Base-by-base conservation (phyloP, 2,329 filamentous ascomycete genomes). In the Fusarium sp. region DNA sequence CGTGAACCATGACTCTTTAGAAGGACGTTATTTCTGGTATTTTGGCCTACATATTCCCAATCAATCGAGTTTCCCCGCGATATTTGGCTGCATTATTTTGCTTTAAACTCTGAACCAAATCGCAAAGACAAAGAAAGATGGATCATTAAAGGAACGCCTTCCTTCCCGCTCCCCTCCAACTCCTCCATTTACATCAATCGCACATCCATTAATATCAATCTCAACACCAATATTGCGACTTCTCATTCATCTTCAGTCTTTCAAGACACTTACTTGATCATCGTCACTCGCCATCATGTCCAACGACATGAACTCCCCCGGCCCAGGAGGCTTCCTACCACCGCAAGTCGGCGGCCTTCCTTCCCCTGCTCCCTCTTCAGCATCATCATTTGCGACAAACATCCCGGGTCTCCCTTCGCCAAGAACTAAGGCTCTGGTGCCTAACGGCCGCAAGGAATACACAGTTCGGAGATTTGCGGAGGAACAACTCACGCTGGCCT, bases 371-470 rank as follows among this genome's bases (percentile, higher is more conserved):
- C 89, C 88, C 5, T 89, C 86, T 66, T 83, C 82, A 13, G 78
- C 76, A n/a, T 77, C 85, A 14, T 89, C 89, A 8, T 82, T 77
- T 47, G 83, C 45, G 77, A 79, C 76, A 35, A 77, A 77, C 59
- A 73, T 82, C 77, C 71, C 63, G 2, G 78, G 84, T 11, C 84
- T 92, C 6, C 90, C 90, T 6, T 88, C 87, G 61, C 90, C 90
- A 0, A 85, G 90, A 50, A 81, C 82, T 24, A 87, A 84, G 37
- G 83, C 89, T 0, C 79, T 92, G 1, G 83, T 84, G 16, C 84
- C 89, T 0, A 89, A 90, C 0, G 91, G 89, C 0, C 85, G 82
- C 37, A 92, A 91, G 73, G 90, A 92, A 76, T 89, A 90, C 64
- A 85, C 88, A 52, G 87, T 90, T 11, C 84, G 90, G 50, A 83